Conservation (phyloP, 768 basidiomycete genomes). For the Termitomyces sp. region DNA sequence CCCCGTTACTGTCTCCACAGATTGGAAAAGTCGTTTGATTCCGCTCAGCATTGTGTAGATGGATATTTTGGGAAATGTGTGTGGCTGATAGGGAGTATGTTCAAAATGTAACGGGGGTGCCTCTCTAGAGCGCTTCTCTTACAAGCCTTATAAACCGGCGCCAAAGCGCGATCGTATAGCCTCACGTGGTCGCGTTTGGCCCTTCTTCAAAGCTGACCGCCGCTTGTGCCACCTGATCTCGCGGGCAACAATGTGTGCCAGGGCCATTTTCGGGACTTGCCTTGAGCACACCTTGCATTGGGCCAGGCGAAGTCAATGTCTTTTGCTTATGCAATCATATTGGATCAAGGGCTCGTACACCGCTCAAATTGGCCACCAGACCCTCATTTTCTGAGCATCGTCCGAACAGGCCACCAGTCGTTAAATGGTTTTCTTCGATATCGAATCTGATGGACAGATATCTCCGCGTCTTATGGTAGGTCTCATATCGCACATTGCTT, state of each 20-base stretch:
- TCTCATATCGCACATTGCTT: too few species aligned
- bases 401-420: too few species aligned
- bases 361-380: too few species aligned
- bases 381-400: too few species aligned
- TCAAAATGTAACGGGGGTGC: neutral
- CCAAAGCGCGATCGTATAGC: neutral
- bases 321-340: too few species aligned
- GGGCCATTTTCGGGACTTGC: conserved; percentile 5
- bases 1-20: neutral
- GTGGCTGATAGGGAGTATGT: neutral
- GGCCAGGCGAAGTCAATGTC: too few species aligned
- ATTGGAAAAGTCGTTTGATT: neutral
- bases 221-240: too few species aligned
- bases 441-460: too few species aligned
- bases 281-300: conserved; percentile 7
- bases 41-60: neutral
- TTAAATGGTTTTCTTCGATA: too few species aligned
- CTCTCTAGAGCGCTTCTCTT: neutral
- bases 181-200: conserved; percentile 5
- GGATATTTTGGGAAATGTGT: neutral
- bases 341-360: too few species aligned
- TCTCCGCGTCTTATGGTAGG: too few species aligned
- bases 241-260: neutral
- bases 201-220: conserved; percentile 3
- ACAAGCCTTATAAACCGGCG: neutral